Conservation (phyloP, 1,139 yeast genomes). For the Saccharomyces hybrid region DNA sequence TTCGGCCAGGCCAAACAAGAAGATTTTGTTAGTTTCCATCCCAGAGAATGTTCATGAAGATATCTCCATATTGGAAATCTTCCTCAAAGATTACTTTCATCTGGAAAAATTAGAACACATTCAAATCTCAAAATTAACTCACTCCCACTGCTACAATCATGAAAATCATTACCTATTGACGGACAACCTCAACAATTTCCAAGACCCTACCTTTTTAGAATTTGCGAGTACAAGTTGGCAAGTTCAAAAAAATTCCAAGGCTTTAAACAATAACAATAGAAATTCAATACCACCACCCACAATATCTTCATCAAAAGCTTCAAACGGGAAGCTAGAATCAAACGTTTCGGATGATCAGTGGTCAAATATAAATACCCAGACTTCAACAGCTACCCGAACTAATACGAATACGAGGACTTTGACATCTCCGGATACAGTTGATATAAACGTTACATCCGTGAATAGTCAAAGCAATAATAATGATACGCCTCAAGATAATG, state of each 20-base stretch:
- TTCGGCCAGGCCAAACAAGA: conserved; percentile 10
- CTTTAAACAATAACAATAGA: neutral
- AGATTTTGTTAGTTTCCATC: conserved; percentile 28
- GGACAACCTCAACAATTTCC: conserved; percentile 25
- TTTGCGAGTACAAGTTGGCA: conserved; percentile 8
- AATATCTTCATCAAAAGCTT: neutral
- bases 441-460: neutral
- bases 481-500: neutral
- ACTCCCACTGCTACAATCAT: conserved; percentile 21
- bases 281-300: neutral
- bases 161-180: conserved; percentile 30
- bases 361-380: neutral
- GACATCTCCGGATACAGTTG: neutral
- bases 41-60: conserved; percentile 29
- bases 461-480: conserved; percentile 3
- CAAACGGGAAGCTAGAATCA: neutral
- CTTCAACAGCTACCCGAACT: neutral
- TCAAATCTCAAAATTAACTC: conserved; percentile 25
- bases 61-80: conserved; percentile 24
- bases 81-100: conserved; percentile 28
- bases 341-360: neutral
- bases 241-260: neutral
- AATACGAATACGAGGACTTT: neutral
- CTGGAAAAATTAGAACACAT: conserved; percentile 24
- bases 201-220: conserved; percentile 22